A percentile compares a stretch with the other conserved stretches of the same genome.
These are phyloP conservation scores for Fusarium praegraminearum DNA, from an alignment of 2,329 filamentous ascomycete genomes.

Conservation along the genomic window DNA sequence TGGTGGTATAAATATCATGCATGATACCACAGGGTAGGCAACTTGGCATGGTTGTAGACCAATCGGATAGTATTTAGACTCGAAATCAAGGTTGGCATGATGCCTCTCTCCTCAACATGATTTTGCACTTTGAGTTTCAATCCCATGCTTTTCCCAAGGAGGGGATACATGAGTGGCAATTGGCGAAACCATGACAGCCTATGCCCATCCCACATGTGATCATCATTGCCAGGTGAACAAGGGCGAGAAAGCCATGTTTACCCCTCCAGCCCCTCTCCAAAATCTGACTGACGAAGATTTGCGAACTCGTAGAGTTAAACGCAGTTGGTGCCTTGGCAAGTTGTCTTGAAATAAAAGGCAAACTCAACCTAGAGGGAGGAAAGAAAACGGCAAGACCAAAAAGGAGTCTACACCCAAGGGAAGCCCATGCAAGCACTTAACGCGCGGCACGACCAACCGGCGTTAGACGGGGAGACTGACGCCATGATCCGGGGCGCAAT, in stretches of 20 bases:
- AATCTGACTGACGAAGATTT: slow-evolving; percentile 3
- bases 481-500: slow-evolving; percentile 27
- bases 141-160: slow-evolving; percentile 16
- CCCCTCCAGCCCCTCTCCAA: slow-evolving; percentile 11
- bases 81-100: slow-evolving; percentile 14
- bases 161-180: slow-evolving; percentile 1
- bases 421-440: slow-evolving; percentile 43
- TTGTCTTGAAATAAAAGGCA: neutral
- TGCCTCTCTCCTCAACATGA: slow-evolving; percentile 16
- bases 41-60: neutral
- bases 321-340: neutral
- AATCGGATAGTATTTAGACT: slow-evolving; percentile 5
- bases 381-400: neutral
- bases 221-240: slow-evolving; percentile 1
- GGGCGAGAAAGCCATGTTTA: neutral
- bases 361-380: neutral
- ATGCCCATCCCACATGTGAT: neutral
- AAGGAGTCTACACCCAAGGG: neutral
- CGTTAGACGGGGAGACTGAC: slow-evolving; percentile 36
- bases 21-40: slow-evolving; percentile 17
- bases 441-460: slow-evolving; percentile 32
- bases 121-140: slow-evolving; percentile 7
- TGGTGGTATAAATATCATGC: neutral
- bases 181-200: neutral
- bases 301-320: neutral